phyloP scores from a whole-genome alignment of 163 green algal species.

The Scenedesmus sp. region DNA sequence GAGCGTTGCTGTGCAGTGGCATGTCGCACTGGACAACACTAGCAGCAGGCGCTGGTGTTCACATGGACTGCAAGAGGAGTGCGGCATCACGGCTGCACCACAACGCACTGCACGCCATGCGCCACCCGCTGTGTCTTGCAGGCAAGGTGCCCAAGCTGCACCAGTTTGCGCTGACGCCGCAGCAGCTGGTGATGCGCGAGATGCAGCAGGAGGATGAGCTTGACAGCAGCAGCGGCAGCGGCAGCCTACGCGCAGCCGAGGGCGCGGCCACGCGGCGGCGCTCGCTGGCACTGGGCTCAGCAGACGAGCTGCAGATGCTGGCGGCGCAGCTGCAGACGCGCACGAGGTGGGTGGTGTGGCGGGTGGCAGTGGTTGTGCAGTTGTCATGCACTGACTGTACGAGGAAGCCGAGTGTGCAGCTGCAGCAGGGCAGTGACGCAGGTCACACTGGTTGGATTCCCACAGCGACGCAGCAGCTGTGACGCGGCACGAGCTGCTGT shows the following conservation, averaged over 20 bases:
- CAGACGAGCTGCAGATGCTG: constrained; percentile 10
- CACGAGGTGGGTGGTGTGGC: neutral
- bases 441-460: too few relatives aligned
- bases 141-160: constrained; percentile 40
- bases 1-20: too few relatives aligned
- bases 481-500: too few relatives aligned
- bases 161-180: constrained; percentile 79
- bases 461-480: too few relatives aligned
- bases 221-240: neutral
- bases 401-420: neutral
- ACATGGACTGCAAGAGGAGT: too few relatives aligned
- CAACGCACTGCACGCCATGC: too few relatives aligned
- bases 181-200: constrained; percentile 67
- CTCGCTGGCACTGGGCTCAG: neutral
- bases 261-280: neutral
- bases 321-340: neutral
- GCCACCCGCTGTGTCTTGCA: neutral
- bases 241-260: neutral
- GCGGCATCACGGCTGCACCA: too few relatives aligned
- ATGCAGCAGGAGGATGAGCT: constrained; percentile 41
- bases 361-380: neutral
- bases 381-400: too few relatives aligned
- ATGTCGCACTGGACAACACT: too few relatives aligned
- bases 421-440: neutral
- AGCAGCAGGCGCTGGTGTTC: too few relatives aligned